Evolutionary conservation across 495 filamentous ascomycete species (phyloP), one percentile per base, ranked within the genome.

Genomic region (Tricharina praecox): DNA sequence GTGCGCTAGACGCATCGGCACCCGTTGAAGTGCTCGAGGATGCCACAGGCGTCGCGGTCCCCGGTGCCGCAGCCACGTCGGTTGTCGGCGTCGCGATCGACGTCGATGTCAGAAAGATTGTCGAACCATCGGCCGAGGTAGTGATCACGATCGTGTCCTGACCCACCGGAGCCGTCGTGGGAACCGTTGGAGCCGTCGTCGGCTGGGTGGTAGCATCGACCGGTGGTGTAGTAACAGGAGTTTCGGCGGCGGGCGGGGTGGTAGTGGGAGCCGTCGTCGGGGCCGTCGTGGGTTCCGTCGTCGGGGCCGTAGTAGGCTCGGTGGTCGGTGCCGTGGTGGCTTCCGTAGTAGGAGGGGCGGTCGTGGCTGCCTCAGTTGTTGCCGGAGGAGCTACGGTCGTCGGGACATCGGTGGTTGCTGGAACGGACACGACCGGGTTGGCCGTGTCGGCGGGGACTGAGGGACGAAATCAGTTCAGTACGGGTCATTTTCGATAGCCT

Each of bases 281-380:
- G 20, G 56, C 46, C 25, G 48, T 44, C 19, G 43, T 26, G 37
- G 67, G 53, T 2, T 65, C 39, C 15, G 60, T 61, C 4, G 56
- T 47, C 19, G 61, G 45, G 23, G 52, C 60, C 2, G 66, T 58
- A 9, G 59, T 21, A 30, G 60, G 48, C 0, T 49, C 11, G 37
- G 37, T 49, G 9, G 25, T 35, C 23, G n/a, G n/a, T n/a, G n/a
- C n/a, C 43, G 50, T 44, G 15, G 38, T 52, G 28, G 28, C 13
- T 13, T 7, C 7, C 28, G 34, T 37, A 37, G 34, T 8, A 15
- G 4, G 8, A 7, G 34, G 34, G 7, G 5, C 28, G 28, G 34
- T 37, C 8, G 34, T 11, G 15, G 34, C 4, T 37, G 34, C 8
- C 8, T 9, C 7, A 8, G 15, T 7, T 18, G 8, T 9, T 5